A percentile compares a stretch with the other conserved stretches of the same genome.
Conservation (phyloP, 148 eudicot species). For the Rhododendron simsii region DNA sequence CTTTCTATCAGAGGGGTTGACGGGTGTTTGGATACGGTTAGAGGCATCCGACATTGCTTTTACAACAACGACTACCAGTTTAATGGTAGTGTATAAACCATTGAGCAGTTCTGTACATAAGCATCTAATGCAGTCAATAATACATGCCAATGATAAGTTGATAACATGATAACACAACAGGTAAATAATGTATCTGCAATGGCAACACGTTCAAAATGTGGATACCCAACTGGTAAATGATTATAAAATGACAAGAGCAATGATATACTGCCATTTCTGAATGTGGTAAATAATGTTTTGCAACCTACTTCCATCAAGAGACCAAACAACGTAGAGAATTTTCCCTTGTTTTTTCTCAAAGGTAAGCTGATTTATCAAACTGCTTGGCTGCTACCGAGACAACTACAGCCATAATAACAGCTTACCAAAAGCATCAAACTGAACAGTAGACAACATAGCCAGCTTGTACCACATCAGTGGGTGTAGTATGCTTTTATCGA, state of each 20-base stretch:
- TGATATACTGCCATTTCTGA: neutral
- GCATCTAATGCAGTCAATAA: neutral
- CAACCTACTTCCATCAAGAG: neutral
- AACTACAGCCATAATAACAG: neutral
- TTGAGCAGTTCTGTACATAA: neutral
- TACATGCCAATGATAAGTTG: neutral
- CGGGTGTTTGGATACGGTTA: neutral
- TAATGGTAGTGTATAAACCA: neutral
- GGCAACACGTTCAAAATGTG: neutral
- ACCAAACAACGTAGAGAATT: neutral
- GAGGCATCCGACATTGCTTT: neutral
- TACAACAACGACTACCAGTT: neutral
- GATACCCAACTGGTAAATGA: neutral
- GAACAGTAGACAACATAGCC: neutral
- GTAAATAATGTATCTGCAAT: neutral
- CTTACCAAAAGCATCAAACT: neutral
- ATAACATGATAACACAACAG: neutral
- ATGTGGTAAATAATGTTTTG: neutral
- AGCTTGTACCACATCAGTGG: neutral
- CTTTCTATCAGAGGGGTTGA: too few species aligned
- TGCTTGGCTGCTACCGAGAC: neutral
- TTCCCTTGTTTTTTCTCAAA: neutral
- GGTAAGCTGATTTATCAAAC: conserved; percentile 4
- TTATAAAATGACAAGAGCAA: neutral
- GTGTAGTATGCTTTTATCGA: neutral